Percentiles rank a stretch among this genome's conserved stretches.
Conservation (phyloP, 345 rosid species). For the Durio zibethinus region DNA sequence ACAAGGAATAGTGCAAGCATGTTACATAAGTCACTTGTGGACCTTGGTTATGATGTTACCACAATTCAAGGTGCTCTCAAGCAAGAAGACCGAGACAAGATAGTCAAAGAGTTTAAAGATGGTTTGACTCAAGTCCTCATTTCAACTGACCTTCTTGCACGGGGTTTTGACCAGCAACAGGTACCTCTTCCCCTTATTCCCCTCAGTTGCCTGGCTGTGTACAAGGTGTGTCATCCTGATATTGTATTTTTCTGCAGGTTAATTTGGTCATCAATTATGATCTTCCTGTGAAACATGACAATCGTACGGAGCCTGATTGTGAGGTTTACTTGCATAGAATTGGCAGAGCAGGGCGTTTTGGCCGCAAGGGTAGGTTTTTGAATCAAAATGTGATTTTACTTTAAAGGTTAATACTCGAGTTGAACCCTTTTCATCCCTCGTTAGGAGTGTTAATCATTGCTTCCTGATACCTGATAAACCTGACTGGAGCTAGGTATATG, state of each 20-base stretch:
- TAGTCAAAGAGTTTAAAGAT: conserved; percentile 84
- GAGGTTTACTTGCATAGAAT: conserved; percentile 95
- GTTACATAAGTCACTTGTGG: conserved; percentile 60
- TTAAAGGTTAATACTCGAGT: neutral
- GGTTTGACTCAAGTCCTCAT: conserved; percentile 84
- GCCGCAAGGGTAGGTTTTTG: conserved; percentile 66
- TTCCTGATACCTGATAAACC: neutral
- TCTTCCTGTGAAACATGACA: conserved; percentile 61
- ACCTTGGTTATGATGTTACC: conserved; percentile 78
- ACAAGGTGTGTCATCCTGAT: conserved; percentile 5
- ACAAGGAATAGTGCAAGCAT: conserved; percentile 56
- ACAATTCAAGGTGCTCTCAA: conserved; percentile 67
- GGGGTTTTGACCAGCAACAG: conserved; percentile 95
- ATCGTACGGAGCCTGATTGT: conserved; percentile 59
- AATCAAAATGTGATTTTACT: neutral
- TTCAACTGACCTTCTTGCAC: conserved; percentile 82
- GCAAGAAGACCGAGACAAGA: conserved; percentile 71
- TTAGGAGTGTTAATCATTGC: neutral
- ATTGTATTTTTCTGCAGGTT: conserved; percentile 42
- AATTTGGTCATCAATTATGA: conserved; percentile 85
- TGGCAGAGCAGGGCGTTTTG: conserved; percentile 97
- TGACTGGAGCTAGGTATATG: neutral
- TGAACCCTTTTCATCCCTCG: neutral
- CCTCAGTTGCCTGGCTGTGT: neutral
- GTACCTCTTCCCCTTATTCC: conserved; percentile 27